Evolutionary conservation across 805 yeast genomes (phyloP), one percentile per base, ranked within the genome.

Genomic region (Ogataea ganodermae): DNA sequence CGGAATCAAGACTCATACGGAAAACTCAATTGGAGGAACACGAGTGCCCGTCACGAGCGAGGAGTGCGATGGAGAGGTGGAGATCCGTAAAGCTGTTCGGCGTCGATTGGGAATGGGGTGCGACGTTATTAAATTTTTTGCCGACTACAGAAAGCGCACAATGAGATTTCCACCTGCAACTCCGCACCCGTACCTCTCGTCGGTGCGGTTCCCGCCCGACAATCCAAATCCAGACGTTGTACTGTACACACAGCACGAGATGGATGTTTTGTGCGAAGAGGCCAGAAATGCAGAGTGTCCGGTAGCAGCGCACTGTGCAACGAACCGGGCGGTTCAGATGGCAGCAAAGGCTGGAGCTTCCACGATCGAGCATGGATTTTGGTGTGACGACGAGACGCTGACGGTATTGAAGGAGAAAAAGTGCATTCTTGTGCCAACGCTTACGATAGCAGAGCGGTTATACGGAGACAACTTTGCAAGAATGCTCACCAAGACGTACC

Each of bases 271-370:
- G 6, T 53, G 53, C 16, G 61, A 59, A 32, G 66, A 61, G 28
- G 62, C 63, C 0, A 35, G 26, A 8, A 59, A 57, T 44, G 61
- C 62, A 5, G 41, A 49, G 3, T 61, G 66, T 45, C 59, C 63
- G 1, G 62, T 59, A 10, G 63, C 64, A 0, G 66, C 63, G 2
- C 66, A 61, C 38, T 61, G 66, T 48, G 63, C 60, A 1, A 54
- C 62, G 6, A 59, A 59, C 31, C 52, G 53, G 14, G 61, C 59
- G 14, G 61, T 53, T 6, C 16, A 28, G 24, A 61, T 61, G 66
- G 66, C 66, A 3, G 58, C 62, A 2, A 50, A 46, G 21, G 66
- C 66, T 2, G 64, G 64, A 7, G 66, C 46, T 5, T 23, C 51
- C 8, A 53, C 64, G 1, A 55, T 61, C 14, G 66, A 61, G 23